Base-by-base conservation (phyloP, 495 filamentous ascomycete species). In the Peziza echinospora region DNA sequence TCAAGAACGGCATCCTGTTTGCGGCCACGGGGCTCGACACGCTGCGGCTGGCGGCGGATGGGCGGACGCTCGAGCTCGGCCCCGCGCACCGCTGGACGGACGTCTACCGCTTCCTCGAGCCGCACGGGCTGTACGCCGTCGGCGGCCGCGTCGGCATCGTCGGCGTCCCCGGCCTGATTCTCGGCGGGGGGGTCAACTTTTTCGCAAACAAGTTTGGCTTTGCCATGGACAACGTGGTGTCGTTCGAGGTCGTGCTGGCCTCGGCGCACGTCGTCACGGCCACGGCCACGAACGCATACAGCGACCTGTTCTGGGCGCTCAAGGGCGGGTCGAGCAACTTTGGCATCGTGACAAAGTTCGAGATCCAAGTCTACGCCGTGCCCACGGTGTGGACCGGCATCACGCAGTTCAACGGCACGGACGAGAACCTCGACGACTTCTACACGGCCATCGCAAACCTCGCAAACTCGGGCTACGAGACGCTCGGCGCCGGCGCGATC, bases 301-400 rank as follows among this genome's bases (percentile, higher is more conserved):
- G 47, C 2, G 63, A 68, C 39, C 70, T 79, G 7, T 76, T 67
- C 50, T 55, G 57, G 21, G 69, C 70, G 2, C 58, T 79, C 5
- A 72, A 73, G 45, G 75, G 73, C 28, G 70, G 71, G 25, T 61
- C 64, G 5, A 71, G 67, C 50, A 79, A 77, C 59, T 72, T 77
- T 46, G 75, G 73, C 10, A 65, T 81, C 48, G 69, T 76, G n/a
- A 76, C 75, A 4, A 53, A 63, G 11, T 70, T 75, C 51, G 64
- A 65, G 23, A 46, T 76, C 39, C 49, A 64, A 34, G 71, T 72
- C 0, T 67, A 71, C 43, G 56, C 64, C 2, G 54, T 57, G n/a
- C 64, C 60, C 17, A 47, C 59, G 4, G 51, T 73, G 13, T 71
- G 63, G 57, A 68, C 64, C 13, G 72, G 68, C 5, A 24, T 46